phyloP scores from a whole-genome alignment of 306 rosid genomes.

The Cicer arietinum region DNA sequence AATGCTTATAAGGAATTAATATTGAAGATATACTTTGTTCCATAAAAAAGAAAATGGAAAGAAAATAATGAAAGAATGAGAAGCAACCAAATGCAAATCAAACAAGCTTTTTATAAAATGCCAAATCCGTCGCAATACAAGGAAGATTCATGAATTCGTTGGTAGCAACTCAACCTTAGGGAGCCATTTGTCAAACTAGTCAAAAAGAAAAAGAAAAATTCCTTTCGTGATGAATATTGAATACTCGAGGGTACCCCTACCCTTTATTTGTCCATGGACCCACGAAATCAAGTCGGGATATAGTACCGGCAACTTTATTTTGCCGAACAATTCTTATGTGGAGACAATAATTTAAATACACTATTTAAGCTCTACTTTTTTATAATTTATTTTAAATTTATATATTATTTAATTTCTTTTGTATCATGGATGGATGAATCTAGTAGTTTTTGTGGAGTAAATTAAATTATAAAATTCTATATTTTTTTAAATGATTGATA shows the following conservation, averaged over 20 bases:
- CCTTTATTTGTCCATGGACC: constrained; percentile 30
- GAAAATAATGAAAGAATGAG: constrained; percentile 34
- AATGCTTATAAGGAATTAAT: constrained; percentile 16
- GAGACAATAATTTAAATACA: no score
- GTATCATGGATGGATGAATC: no score
- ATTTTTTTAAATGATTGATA: no score
- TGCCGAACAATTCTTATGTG: no score
- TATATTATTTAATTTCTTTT: no score
- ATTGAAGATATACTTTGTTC: constrained; percentile 22
- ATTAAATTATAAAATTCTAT: no score
- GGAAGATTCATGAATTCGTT: constrained; percentile 42
- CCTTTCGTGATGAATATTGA: no score
- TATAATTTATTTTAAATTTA: no score
- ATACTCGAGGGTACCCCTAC: not conserved
- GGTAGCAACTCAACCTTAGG: constrained; percentile 24
- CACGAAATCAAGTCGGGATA: constrained; percentile 46
- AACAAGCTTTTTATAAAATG: not conserved
- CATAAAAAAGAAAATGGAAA: not conserved
- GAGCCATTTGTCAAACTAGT: constrained; percentile 14
- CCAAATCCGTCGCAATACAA: not conserved
- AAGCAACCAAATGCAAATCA: constrained; percentile 35
- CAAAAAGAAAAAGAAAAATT: not conserved
- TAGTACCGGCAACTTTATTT: not conserved
- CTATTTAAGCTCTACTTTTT: no score
- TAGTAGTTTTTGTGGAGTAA: no score